These are phyloP conservation scores for Sporothrix euskadiensis DNA, from an alignment of 2,329 filamentous ascomycete genomes.

Conservation along the genomic window DNA sequence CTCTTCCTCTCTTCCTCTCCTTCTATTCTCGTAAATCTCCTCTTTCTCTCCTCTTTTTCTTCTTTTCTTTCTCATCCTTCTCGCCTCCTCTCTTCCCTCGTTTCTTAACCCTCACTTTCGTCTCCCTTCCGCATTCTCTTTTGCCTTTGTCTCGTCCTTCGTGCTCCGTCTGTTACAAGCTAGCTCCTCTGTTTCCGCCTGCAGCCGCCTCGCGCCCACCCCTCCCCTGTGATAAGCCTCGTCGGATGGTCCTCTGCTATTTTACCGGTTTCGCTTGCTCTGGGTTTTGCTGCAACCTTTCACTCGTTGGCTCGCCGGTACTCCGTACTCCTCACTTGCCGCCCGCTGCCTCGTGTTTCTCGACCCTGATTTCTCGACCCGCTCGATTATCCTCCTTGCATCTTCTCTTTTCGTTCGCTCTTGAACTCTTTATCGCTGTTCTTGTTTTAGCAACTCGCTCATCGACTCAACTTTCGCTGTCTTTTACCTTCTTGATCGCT, in stretches of 20 bases:
- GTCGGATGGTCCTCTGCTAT: neutral
- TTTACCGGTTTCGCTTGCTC: constrained; percentile 23
- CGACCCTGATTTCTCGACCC: neutral
- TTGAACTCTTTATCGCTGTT: neutral
- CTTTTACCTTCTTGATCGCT: neutral
- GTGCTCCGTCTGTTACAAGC: constrained; percentile 10
- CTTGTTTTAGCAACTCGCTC: neutral
- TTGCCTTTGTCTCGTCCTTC: neutral
- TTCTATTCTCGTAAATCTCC: neutral
- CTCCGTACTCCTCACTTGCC: neutral
- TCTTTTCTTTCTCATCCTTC: neutral
- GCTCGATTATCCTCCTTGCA: neutral
- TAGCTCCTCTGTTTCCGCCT: constrained; percentile 6
- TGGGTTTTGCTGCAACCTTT: neutral
- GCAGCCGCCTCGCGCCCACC: constrained; percentile 5
- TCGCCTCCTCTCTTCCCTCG: neutral
- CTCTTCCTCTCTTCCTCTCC: neutral
- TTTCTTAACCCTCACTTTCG: neutral
- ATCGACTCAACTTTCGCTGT: neutral
- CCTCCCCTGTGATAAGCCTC: constrained; percentile 10
- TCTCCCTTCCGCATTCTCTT: neutral
- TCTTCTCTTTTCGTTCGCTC: neutral
- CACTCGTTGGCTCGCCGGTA: constrained; percentile 3
- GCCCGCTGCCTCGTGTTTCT: neutral
- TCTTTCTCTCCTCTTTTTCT: neutral